Percentiles rank a stretch among this genome's conserved stretches.
Evolutionary conservation across 352 stramenopile species (phyloP).

Genomic region (Globisporangium spinosum): DNA sequence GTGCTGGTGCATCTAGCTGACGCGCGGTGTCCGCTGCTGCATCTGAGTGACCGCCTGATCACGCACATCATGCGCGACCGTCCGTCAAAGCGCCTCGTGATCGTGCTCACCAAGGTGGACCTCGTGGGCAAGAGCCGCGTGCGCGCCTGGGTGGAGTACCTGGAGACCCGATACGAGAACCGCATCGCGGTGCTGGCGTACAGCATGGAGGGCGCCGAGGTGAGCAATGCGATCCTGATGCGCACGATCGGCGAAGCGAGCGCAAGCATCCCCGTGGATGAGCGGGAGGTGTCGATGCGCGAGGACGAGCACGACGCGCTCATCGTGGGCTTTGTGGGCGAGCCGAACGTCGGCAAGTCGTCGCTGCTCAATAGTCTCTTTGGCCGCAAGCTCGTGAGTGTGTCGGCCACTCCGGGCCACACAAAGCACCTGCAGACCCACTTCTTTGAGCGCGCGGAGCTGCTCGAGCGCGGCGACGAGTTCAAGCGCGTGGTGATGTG

Average conservation of each 20-base stretch:
- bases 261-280: constrained; percentile 30
- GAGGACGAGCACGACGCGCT: constrained; percentile 55
- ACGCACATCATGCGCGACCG: constrained; percentile 36
- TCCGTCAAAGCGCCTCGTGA: constrained; percentile 89
- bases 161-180: constrained; percentile 82
- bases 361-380: constrained; percentile 92
- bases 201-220: constrained; percentile 57
- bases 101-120: constrained; percentile 99
- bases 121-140: constrained; percentile 86
- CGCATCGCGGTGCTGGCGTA: constrained; percentile 82
- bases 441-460: constrained; percentile 58
- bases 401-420: constrained; percentile 71
- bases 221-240: constrained; percentile 44
- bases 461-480: constrained; percentile 35
- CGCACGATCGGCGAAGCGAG: constrained; percentile 37
- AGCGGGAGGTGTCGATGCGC: constrained; percentile 91
- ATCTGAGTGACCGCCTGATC: constrained; percentile 67
- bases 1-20: constrained; percentile 78
- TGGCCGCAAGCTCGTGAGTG: constrained; percentile 71
- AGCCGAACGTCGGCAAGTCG: constrained; percentile 95
- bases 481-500: constrained; percentile 57
- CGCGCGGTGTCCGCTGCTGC: constrained; percentile 62
- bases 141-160: constrained; percentile 91
- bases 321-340: constrained; percentile 95
- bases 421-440: constrained; percentile 85